Evolutionary conservation across 192 early-diverging fungal species (phyloP).

Genomic region (Rhizophagus prolifer): DNA sequence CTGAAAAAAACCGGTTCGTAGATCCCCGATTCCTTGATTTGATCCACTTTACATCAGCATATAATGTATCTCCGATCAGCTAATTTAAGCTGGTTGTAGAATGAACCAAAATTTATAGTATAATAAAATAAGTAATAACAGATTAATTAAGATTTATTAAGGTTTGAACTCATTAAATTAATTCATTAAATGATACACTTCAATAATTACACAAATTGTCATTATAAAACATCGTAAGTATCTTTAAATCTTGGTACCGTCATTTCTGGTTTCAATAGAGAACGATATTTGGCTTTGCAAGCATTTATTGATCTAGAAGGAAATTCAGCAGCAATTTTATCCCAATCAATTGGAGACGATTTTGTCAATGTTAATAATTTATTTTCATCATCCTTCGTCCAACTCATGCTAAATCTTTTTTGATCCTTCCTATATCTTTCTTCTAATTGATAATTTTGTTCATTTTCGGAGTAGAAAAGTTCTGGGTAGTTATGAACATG

Average conservation of each 20-base stretch:
- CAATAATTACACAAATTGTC: too few relatives aligned
- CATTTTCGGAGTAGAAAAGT: not conserved
- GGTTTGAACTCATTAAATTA: too few relatives aligned
- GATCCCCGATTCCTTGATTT: not conserved
- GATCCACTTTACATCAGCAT: too few relatives aligned
- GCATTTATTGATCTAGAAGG: not conserved
- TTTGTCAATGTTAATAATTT: not conserved
- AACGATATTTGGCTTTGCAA: conserved; percentile 5
- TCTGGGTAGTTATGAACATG: not conserved
- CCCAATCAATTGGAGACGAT: not conserved
- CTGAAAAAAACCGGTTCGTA: not conserved
- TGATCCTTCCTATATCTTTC: not conserved
- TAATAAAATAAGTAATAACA: too few relatives aligned
- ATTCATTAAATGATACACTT: too few relatives aligned
- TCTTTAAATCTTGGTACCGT: too few relatives aligned
- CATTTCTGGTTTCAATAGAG: not conserved
- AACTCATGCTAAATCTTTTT: not conserved
- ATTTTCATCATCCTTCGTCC: conserved; percentile 3
- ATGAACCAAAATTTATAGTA: too few relatives aligned
- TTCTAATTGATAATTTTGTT: not conserved
- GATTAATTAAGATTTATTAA: too few relatives aligned
- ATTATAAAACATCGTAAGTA: not conserved
- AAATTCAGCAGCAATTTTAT: not conserved
- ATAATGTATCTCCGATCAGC: too few relatives aligned
- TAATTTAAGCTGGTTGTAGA: too few relatives aligned